A percentile compares a stretch with the other conserved stretches of the same genome.
Conservation (phyloP, 768 basidiomycete genomes). For the Boletus edulis region DNA sequence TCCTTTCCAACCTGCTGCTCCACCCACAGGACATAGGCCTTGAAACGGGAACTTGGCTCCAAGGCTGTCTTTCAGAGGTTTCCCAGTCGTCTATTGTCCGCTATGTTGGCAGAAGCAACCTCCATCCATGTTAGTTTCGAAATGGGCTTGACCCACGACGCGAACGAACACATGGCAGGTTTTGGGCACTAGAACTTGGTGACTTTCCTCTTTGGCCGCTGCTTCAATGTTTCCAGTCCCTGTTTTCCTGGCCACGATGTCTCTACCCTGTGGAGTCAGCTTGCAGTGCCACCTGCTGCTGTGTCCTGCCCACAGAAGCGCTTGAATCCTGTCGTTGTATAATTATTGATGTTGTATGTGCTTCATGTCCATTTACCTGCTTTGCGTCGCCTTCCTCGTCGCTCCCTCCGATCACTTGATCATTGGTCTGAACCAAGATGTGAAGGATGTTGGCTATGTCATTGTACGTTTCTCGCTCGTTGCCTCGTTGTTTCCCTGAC, state of each 20-base stretch:
- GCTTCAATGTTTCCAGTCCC: conserved; percentile 18
- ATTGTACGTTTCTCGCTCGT: conserved; percentile 58
- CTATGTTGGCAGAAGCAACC: conserved; percentile 17
- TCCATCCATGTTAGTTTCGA: conserved; percentile 22
- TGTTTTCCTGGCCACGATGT: conserved; percentile 26
- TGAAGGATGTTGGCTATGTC: conserved; percentile 98
- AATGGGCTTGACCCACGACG: conserved; percentile 18
- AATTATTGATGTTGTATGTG: conserved; percentile 35
- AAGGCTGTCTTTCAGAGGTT: conserved; percentile 16
- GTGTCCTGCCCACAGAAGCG: conserved; percentile 31
- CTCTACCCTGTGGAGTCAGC: conserved; percentile 20
- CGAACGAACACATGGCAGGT: conserved; percentile 23
- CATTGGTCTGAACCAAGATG: conserved; percentile 57
- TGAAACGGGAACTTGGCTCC: conserved; percentile 18
- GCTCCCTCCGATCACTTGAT: conserved; percentile 32
- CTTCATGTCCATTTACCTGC: conserved; percentile 27
- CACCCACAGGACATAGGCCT: conserved; percentile 26
- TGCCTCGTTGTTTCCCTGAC: conserved; percentile 4
- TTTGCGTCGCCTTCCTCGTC: conserved; percentile 5
- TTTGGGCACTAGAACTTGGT: conserved; percentile 23
- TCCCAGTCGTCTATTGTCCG: conserved; percentile 23
- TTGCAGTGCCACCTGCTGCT: conserved; percentile 14
- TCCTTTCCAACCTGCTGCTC: conserved; percentile 20
- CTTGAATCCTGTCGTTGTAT: conserved; percentile 28
- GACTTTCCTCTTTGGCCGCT: conserved; percentile 24